A percentile compares a stretch with the other conserved stretches of the same genome.
Conservation (phyloP, 2,329 filamentous ascomycete genomes). For the Westerdykella sp. region DNA sequence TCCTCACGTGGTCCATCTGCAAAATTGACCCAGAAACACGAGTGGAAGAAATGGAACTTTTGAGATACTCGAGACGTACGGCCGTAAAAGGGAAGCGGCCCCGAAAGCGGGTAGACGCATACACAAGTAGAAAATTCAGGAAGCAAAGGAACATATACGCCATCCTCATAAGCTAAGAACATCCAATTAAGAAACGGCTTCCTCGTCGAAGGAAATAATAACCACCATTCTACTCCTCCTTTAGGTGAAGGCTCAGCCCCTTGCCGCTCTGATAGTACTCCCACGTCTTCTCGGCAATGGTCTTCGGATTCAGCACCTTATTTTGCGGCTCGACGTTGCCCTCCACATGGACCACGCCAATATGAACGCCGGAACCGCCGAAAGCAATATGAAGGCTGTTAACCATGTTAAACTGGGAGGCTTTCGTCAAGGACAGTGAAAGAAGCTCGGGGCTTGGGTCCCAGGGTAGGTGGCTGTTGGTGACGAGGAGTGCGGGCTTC, state of each 20-base stretch:
- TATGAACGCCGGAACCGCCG: constrained; percentile 39
- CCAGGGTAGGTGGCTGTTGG: constrained; percentile 44
- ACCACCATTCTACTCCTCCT: constrained; percentile 7
- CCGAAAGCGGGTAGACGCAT: too few relatives aligned
- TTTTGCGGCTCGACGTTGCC: constrained; percentile 40
- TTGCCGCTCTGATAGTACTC: constrained; percentile 39
- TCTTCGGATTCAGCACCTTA: constrained; percentile 40
- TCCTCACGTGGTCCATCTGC: too few relatives aligned
- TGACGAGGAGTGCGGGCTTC: constrained; percentile 47
- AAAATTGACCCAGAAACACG: too few relatives aligned
- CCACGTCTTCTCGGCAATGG: constrained; percentile 44
- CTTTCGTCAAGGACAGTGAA: constrained; percentile 47
- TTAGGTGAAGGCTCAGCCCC: constrained; percentile 38
- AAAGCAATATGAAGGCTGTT: constrained; percentile 41
- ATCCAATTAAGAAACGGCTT: not conserved
- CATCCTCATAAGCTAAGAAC: too few relatives aligned
- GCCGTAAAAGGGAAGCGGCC: too few relatives aligned
- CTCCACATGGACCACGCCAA: constrained; percentile 44
- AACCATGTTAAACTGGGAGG: constrained; percentile 47
- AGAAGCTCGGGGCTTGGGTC: constrained; percentile 45
- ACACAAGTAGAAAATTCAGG: too few relatives aligned
- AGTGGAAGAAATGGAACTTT: too few relatives aligned
- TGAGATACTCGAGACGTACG: too few relatives aligned
- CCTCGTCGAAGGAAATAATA: not conserved
- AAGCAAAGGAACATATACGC: too few relatives aligned